Percentiles rank a stretch among this genome's conserved stretches.
Evolutionary conservation across 371 early-diverging fungal genomes (phyloP).

Genomic region (Saksenaea vasiformis): DNA sequence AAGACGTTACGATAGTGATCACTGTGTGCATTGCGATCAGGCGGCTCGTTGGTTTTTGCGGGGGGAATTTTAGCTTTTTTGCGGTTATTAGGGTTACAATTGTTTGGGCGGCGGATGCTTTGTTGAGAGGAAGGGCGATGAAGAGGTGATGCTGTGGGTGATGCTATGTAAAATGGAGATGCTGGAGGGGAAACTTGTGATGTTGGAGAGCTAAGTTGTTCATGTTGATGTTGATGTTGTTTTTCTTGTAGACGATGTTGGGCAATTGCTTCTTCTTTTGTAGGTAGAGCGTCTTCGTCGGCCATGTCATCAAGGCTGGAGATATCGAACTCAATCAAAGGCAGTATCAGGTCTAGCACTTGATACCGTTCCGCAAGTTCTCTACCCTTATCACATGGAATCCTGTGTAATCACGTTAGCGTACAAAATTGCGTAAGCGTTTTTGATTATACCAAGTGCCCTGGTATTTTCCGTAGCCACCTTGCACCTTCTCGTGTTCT

Average conservation of each 20-base stretch:
- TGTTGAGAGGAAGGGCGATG: conserved; percentile 1
- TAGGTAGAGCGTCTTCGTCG: conserved; percentile 19
- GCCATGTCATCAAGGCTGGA: conserved; percentile 18
- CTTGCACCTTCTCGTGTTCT: conserved; percentile 94
- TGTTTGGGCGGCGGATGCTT: neutral
- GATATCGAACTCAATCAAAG: conserved; percentile 73
- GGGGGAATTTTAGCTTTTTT: neutral
- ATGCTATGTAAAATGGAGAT: neutral
- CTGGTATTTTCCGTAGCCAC: conserved; percentile 97
- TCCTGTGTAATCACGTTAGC: conserved; percentile 47
- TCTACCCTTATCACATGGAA: conserved; percentile 76
- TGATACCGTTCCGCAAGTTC: conserved; percentile 75
- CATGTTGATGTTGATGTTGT: neutral
- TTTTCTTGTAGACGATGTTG: conserved; percentile 5
- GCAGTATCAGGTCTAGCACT: conserved; percentile 60
- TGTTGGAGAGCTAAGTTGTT: neutral
- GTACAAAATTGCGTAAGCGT: neutral
- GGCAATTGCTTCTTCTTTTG: conserved; percentile 30
- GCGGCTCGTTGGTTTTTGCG: neutral
- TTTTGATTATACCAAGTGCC: conserved; percentile 78
- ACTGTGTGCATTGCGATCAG: conserved; percentile 6
- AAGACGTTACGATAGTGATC: conserved; percentile 67
- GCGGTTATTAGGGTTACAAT: neutral
- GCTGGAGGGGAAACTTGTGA: neutral
- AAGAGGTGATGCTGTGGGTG: neutral